Percentiles rank a stretch among this genome's conserved stretches.
These are phyloP conservation scores for Hymenoscyphus repandus DNA, from an alignment of 2,329 filamentous ascomycete genomes.

Conservation along the genomic window DNA sequence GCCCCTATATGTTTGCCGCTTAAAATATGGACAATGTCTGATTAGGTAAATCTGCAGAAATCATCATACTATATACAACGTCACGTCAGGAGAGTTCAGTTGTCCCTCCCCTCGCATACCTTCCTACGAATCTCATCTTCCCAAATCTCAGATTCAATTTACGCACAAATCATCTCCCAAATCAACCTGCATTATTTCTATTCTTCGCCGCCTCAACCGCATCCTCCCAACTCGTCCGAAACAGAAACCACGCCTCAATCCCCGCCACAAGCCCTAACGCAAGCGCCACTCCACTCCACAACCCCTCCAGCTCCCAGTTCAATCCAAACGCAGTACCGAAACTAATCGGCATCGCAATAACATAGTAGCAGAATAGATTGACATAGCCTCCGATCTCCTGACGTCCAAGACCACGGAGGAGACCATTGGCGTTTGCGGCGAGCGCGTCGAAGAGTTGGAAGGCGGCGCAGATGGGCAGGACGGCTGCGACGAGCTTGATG, in stretches of 20 bases:
- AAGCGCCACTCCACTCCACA: constrained; percentile 76
- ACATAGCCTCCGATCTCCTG: constrained; percentile 89
- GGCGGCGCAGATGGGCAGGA: constrained; percentile 75
- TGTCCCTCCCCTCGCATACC: no score
- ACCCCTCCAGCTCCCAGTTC: constrained; percentile 69
- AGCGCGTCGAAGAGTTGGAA: constrained; percentile 89
- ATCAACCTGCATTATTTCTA: constrained; percentile 43
- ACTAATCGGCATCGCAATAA: constrained; percentile 77
- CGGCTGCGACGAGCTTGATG: constrained; percentile 58
- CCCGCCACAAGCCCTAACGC: constrained; percentile 47
- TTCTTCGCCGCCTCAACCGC: constrained; percentile 55
- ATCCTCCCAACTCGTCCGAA: constrained; percentile 47
- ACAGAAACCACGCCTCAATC: constrained; percentile 53
- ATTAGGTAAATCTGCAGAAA: no score
- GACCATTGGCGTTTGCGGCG: constrained; percentile 72
- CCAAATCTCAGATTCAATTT: no score
- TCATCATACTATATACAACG: no score
- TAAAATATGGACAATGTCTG: no score
- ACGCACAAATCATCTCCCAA: no score
- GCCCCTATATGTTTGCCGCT: no score
- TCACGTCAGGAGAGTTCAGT: no score
- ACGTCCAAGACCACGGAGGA: constrained; percentile 80
- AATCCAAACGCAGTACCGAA: constrained; percentile 74
- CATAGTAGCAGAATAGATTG: constrained; percentile 82
- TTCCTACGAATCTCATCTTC: no score